Percentiles rank a stretch among this genome's conserved stretches.
phyloP scores from a whole-genome alignment of 2,329 filamentous ascomycete species.

The Cytospora piceicola region DNA sequence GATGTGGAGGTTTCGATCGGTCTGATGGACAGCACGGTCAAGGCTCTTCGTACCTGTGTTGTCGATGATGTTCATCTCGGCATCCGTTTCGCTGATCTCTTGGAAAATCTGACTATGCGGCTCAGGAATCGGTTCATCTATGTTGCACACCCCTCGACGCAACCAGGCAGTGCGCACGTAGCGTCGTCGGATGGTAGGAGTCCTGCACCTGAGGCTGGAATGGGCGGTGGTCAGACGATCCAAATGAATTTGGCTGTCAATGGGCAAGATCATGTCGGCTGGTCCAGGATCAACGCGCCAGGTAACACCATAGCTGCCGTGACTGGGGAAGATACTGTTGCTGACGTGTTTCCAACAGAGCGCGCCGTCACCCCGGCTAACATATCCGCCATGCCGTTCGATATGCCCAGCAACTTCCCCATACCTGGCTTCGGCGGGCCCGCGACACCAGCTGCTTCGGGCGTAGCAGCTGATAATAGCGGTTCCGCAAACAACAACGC shows the following conservation, averaged over 20 bases:
- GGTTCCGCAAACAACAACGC: conserved; percentile 33
- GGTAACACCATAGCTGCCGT: not conserved
- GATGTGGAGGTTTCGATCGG: conserved; percentile 77
- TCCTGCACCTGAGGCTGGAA: conserved; percentile 39
- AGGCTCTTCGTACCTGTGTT: conserved; percentile 75
- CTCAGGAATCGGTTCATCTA: conserved; percentile 76
- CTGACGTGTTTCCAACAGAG: conserved; percentile 34
- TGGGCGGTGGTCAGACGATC: conserved; percentile 29
- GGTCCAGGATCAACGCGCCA: conserved; percentile 24
- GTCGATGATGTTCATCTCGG: conserved; percentile 85
- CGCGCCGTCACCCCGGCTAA: conserved; percentile 52
- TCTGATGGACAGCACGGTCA: conserved; percentile 75
- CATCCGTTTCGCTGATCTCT: conserved; percentile 80
- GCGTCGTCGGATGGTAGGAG: conserved; percentile 47
- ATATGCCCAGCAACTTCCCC: conserved; percentile 60
- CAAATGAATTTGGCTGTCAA: conserved; percentile 24
- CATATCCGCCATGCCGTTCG: conserved; percentile 67
- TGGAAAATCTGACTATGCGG: conserved; percentile 77
- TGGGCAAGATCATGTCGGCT: conserved; percentile 31
- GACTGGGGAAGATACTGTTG: not conserved
- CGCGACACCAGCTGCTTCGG: conserved; percentile 50
- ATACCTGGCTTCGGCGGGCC: conserved; percentile 52
- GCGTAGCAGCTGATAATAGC: conserved; percentile 41
- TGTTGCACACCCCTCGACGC: conserved; percentile 52
- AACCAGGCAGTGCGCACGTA: conserved; percentile 36